Percentiles rank a stretch among this genome's conserved stretches.
Evolutionary conservation across 345 rosid species (phyloP).

Genomic region (Brassica incana): DNA sequence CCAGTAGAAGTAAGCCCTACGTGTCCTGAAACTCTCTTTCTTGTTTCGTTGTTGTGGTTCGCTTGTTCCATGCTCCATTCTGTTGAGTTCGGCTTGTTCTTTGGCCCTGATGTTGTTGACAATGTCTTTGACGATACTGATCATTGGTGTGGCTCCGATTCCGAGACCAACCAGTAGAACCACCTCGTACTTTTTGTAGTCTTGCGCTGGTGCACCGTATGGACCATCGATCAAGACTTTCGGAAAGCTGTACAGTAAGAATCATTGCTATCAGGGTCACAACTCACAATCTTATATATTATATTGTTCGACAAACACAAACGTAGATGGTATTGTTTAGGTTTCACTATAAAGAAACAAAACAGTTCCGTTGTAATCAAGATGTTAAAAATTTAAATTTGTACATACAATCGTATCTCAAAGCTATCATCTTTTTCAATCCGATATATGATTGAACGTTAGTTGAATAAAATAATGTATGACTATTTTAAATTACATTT

Average conservation of each 20-base stretch:
- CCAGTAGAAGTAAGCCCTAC: slow-evolving; percentile 84
- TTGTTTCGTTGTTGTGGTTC: slow-evolving; percentile 32
- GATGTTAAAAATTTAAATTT: background rate
- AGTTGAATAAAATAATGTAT: background rate
- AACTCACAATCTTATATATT: background rate
- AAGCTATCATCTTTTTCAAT: background rate
- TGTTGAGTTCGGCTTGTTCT: slow-evolving; percentile 50
- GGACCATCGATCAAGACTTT: slow-evolving; percentile 77
- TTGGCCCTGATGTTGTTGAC: slow-evolving; percentile 64
- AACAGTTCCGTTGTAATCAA: background rate
- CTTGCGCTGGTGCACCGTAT: slow-evolving; percentile 91
- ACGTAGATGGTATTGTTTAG: background rate
- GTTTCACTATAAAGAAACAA: background rate
- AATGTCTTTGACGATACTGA: slow-evolving; percentile 81
- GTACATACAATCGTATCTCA: background rate
- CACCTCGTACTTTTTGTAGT: slow-evolving; percentile 74
- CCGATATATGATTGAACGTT: background rate
- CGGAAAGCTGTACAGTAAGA: slow-evolving; percentile 54
- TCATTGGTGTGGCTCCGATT: slow-evolving; percentile 91
- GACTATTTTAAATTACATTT: background rate
- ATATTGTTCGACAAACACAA: slow-evolving; percentile 1
- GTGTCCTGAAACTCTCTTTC: slow-evolving; percentile 59
- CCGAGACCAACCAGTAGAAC: slow-evolving; percentile 76
- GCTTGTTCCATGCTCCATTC: slow-evolving; percentile 38
- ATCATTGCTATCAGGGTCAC: background rate